These are phyloP conservation scores for Curvularia sp. DNA, from an alignment of 2,329 filamentous ascomycete species.

Conservation along the genomic window DNA sequence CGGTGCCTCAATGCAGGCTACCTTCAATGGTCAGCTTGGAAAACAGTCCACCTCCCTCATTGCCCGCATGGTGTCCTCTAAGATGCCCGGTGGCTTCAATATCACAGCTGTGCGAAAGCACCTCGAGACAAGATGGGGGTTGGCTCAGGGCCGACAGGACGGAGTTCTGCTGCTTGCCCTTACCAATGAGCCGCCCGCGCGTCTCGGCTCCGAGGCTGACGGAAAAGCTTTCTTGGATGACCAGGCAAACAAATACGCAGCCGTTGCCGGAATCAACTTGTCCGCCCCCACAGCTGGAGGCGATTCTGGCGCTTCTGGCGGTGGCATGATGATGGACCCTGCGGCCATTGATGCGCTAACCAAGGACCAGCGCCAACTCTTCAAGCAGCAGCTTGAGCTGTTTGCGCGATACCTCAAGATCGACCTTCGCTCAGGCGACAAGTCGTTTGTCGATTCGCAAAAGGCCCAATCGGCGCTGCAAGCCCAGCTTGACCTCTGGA, in stretches of 20 bases:
- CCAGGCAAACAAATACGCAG: constrained; percentile 87
- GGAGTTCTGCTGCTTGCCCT: constrained; percentile 86
- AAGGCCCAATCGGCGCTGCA: constrained; percentile 88
- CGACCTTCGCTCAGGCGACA: constrained; percentile 95
- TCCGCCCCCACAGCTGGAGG: constrained; percentile 74
- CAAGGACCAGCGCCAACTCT: constrained; percentile 92
- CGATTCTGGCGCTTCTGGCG: constrained; percentile 73
- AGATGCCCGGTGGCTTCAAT: constrained; percentile 99
- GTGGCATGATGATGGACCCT: constrained; percentile 99
- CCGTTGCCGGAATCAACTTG: constrained; percentile 81
- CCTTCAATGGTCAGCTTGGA: constrained; percentile 97
- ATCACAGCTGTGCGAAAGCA: constrained; percentile 96
- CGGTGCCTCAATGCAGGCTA: constrained; percentile 92
- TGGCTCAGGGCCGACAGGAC: constrained; percentile 86
- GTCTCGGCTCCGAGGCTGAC: constrained; percentile 87
- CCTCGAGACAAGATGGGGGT: constrained; percentile 90
- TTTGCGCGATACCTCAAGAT: constrained; percentile 96
- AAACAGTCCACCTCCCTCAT: constrained; percentile 95
- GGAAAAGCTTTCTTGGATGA: constrained; percentile 93
- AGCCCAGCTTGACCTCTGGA: constrained; percentile 93
- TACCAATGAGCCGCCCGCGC: constrained; percentile 89
- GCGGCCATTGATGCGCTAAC: constrained; percentile 95
- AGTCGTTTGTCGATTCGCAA: constrained; percentile 83
- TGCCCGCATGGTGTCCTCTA: constrained; percentile 93
- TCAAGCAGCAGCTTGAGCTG: constrained; percentile 97